phyloP scores from a whole-genome alignment of 495 filamentous ascomycete species.

The Trichoderma orchidacearum region DNA sequence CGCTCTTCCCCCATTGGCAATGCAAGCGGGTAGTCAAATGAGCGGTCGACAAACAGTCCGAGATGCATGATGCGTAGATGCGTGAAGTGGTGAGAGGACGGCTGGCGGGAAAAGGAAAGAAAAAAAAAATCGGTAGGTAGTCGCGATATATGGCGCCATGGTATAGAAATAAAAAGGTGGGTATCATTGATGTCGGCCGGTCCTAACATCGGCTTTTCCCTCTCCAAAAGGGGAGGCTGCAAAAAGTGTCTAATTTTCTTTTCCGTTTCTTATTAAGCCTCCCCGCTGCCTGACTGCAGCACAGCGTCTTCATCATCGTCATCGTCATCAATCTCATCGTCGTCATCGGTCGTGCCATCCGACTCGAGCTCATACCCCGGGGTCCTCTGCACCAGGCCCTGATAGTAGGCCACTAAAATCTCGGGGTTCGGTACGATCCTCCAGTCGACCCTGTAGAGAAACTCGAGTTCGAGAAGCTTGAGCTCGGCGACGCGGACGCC shows the following conservation, averaged over 20 bases:
- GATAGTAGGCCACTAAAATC: slow-evolving; percentile 83
- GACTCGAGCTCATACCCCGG: slow-evolving; percentile 28
- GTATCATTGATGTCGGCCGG: neutral
- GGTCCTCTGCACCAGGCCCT: slow-evolving; percentile 56
- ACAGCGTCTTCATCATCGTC: neutral
- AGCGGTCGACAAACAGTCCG: neutral
- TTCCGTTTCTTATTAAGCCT: too few relatives aligned
- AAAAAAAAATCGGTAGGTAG: neutral
- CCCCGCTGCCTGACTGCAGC: neutral
- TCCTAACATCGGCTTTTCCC: neutral
- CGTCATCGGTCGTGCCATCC: slow-evolving; percentile 8
- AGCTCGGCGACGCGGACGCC: slow-evolving; percentile 81
- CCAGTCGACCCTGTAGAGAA: slow-evolving; percentile 85
- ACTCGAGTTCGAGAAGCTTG: slow-evolving; percentile 88
- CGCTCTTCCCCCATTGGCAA: too few relatives aligned
- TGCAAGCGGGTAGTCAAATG: neutral
- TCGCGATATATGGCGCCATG: neutral
- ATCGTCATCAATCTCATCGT: neutral
- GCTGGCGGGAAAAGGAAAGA: neutral
- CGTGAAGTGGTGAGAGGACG: neutral
- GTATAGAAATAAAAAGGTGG: neutral
- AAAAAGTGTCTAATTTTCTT: neutral
- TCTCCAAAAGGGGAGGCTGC: too few relatives aligned
- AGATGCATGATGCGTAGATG: neutral
- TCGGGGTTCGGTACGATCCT: slow-evolving; percentile 92